These are phyloP conservation scores for Amanita molliuscula DNA, from an alignment of 768 basidiomycete species.

Conservation along the genomic window DNA sequence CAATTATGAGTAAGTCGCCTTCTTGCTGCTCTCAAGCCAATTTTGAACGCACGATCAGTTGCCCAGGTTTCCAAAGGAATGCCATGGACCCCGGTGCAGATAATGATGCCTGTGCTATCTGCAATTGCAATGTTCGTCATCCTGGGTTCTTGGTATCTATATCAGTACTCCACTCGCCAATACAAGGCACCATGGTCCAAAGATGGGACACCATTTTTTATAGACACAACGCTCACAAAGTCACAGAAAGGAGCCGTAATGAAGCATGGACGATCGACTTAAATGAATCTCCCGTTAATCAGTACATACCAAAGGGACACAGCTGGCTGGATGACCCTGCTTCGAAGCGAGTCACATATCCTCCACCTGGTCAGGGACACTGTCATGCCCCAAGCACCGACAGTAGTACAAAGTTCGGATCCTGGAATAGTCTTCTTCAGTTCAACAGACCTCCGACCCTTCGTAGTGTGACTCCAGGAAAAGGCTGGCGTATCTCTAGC, in stretches of 20 bases:
- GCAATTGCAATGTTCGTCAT: not conserved
- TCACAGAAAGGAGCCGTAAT: not conserved
- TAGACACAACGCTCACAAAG: not conserved
- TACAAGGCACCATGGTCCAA: too few species aligned
- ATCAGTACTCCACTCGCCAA: not conserved
- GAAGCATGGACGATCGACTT: slow-evolving; percentile 2
- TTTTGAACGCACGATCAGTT: not conserved
- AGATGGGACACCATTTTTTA: not conserved
- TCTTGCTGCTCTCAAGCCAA: not conserved
- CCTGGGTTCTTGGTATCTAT: not conserved
- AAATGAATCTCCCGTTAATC: not conserved
- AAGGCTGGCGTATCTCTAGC: not conserved
- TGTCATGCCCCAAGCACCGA: not conserved
- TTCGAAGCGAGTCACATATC: not conserved
- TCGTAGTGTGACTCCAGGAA: not conserved
- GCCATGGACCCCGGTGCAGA: not conserved
- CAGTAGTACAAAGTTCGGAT: not conserved
- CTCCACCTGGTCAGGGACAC: not conserved
- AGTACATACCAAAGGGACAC: not conserved
- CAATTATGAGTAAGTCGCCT: not conserved
- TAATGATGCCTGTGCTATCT: not conserved
- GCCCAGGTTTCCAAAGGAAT: not conserved
- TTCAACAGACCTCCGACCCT: not conserved
- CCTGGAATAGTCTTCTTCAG: not conserved
- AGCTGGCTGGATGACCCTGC: not conserved